Evolutionary conservation across 176 grass and related monocot species (phyloP).

Genomic region (Carex pumila): DNA sequence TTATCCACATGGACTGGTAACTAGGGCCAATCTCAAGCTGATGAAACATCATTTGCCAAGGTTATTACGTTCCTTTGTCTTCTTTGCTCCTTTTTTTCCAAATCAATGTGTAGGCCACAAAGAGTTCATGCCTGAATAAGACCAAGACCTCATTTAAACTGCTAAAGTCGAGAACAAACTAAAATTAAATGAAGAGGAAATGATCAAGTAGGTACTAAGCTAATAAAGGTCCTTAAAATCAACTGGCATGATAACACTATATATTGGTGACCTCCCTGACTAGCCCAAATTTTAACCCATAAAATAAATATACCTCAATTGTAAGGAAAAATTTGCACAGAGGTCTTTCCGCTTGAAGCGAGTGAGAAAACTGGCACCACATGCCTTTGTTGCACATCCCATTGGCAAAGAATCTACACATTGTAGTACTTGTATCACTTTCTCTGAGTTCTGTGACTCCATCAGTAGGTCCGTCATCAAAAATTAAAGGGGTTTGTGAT

Average conservation of each 20-base stretch:
- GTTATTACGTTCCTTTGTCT: not conserved
- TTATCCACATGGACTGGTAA: not conserved
- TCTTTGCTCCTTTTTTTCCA: not conserved
- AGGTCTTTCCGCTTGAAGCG: slow-evolving; percentile 41
- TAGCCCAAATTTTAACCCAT: not conserved
- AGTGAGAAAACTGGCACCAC: slow-evolving; percentile 76
- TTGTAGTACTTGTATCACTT: not conserved
- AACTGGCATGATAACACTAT: slow-evolving; percentile 11
- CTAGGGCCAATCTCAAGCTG: not conserved
- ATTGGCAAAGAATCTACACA: slow-evolving; percentile 48
- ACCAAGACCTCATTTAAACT: not conserved
- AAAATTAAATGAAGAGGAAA: not conserved
- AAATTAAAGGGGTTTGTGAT: not conserved
- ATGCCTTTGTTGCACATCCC: slow-evolving; percentile 56
- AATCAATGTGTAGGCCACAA: not conserved
- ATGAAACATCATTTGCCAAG: not conserved
- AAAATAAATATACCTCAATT: slow-evolving; percentile 48
- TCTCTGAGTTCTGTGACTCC: not conserved
- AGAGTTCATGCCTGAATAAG: not conserved
- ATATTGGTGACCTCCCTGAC: not conserved
- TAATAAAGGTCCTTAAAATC: not conserved
- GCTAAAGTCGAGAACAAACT: not conserved
- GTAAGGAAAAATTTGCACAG: slow-evolving; percentile 81
- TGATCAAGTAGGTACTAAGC: not conserved
- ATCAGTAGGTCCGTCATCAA: not conserved